These are phyloP conservation scores for Aquanectria penicillioides DNA, from an alignment of 2,329 filamentous ascomycete species.

Conservation along the genomic window DNA sequence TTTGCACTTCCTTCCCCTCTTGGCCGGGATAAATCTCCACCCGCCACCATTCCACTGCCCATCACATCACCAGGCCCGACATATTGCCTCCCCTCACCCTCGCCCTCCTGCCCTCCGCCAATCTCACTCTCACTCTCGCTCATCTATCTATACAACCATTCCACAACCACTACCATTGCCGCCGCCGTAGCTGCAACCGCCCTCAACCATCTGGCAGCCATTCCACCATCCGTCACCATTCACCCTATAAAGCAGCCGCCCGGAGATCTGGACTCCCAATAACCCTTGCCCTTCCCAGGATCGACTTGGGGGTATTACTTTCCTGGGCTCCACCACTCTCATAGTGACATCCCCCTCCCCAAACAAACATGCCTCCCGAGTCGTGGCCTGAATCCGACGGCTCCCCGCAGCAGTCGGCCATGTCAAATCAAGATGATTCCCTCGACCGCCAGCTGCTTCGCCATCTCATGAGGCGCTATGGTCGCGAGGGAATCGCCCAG, in stretches of 20 bases:
- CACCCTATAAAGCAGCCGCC: conserved; percentile 7
- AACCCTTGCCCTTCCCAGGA: conserved; percentile 30
- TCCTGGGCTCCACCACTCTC: conserved; percentile 35
- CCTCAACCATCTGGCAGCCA: background rate
- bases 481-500: conserved; percentile 45
- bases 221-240: background rate
- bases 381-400: conserved; percentile 46
- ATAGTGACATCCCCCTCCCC: conserved; percentile 27
- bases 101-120: background rate
- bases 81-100: conserved; percentile 11
- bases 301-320: conserved; percentile 31
- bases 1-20: conserved; percentile 2
- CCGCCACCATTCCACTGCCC: conserved; percentile 11
- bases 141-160: too few species aligned
- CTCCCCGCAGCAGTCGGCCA: conserved; percentile 41
- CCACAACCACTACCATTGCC: background rate
- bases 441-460: conserved; percentile 49
- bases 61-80: background rate
- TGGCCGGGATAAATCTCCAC: conserved; percentile 6
- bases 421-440: conserved; percentile 40
- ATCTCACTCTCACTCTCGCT: background rate
- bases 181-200: conserved; percentile 6
- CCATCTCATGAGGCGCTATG: conserved; percentile 47
- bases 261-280: conserved; percentile 19
- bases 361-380: conserved; percentile 45